Conservation (phyloP, 805 yeast species). For the Pichia californica region DNA sequence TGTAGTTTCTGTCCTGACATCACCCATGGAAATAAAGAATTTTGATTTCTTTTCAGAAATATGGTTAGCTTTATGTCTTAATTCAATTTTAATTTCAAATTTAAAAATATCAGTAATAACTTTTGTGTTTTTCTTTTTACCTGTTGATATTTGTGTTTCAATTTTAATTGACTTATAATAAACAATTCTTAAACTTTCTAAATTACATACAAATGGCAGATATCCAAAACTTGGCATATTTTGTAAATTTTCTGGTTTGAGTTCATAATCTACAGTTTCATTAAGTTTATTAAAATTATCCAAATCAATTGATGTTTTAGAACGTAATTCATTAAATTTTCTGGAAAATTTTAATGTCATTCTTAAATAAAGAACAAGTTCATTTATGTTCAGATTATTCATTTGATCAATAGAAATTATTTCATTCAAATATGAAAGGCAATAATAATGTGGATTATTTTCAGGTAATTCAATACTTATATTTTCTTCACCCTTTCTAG, state of each 20-base stretch:
- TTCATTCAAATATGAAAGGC: conserved; percentile 20
- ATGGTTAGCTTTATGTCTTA: conserved; percentile 19
- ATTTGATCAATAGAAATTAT: conserved; percentile 14
- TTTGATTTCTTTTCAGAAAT: conserved; percentile 17
- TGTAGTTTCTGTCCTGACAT: not conserved
- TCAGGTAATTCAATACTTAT: conserved; percentile 23
- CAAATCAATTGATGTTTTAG: conserved; percentile 10
- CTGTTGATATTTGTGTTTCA: conserved; percentile 2
- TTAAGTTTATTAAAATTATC: conserved; percentile 14
- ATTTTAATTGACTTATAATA: conserved; percentile 18
- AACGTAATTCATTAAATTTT: conserved; percentile 11
- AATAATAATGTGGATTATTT: conserved; percentile 24
- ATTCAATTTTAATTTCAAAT: conserved; percentile 18
- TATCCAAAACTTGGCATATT: conserved; percentile 5
- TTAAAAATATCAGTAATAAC: conserved; percentile 16
- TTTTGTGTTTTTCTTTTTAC: conserved; percentile 19
- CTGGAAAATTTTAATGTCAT: conserved; percentile 27
- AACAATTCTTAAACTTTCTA: conserved; percentile 21
- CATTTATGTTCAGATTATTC: conserved; percentile 16
- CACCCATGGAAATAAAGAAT: conserved; percentile 21
- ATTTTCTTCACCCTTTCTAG: conserved; percentile 16
- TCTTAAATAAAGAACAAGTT: conserved; percentile 24
- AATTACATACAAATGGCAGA: conserved; percentile 1
- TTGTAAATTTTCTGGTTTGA: not conserved
- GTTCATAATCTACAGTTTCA: conserved; percentile 11